phyloP scores from a whole-genome alignment of 495 filamentous ascomycete species.

The Lophiostoma macrostomum region DNA sequence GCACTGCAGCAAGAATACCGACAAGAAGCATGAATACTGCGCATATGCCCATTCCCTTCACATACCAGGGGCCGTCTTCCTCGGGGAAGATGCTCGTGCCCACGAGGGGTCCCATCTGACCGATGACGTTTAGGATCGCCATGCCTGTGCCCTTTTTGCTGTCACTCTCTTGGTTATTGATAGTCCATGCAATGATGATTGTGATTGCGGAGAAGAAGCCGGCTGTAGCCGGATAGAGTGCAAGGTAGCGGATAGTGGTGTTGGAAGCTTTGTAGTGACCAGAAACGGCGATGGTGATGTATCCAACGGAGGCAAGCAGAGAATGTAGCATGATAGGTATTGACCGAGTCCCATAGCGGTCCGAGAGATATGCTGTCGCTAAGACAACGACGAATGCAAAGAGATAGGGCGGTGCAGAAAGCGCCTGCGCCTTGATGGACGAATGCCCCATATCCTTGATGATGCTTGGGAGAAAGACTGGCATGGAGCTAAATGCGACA shows the following conservation, averaged over 20 bases:
- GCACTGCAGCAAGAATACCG: constrained; percentile 47
- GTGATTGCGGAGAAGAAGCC: constrained; percentile 43
- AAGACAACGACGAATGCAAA: constrained; percentile 70
- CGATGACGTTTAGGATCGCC: constrained; percentile 58
- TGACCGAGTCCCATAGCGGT: constrained; percentile 68
- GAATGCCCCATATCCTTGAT: constrained; percentile 76
- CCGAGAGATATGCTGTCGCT: constrained; percentile 66
- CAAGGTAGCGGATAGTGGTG: constrained; percentile 36
- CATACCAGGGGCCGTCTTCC: constrained; percentile 57
- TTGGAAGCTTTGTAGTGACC: constrained; percentile 19
- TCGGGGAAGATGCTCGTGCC: constrained; percentile 61
- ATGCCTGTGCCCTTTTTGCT: constrained; percentile 57
- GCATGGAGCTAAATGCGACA: constrained; percentile 74
- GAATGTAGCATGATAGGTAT: constrained; percentile 62
- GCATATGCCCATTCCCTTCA: constrained; percentile 58
- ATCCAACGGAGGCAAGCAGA: constrained; percentile 66
- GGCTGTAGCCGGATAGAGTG: constrained; percentile 37
- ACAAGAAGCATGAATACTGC: constrained; percentile 57
- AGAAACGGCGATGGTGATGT: constrained; percentile 46
- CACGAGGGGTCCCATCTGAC: constrained; percentile 61
- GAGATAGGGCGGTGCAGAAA: constrained; percentile 80
- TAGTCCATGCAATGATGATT: constrained; percentile 35
- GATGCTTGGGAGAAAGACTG: constrained; percentile 82
- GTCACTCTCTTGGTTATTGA: constrained; percentile 57
- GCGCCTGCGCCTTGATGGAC: constrained; percentile 69